Evolutionary conservation across 306 rosid species (phyloP).

Genomic region (Begonia fuchsioides): DNA sequence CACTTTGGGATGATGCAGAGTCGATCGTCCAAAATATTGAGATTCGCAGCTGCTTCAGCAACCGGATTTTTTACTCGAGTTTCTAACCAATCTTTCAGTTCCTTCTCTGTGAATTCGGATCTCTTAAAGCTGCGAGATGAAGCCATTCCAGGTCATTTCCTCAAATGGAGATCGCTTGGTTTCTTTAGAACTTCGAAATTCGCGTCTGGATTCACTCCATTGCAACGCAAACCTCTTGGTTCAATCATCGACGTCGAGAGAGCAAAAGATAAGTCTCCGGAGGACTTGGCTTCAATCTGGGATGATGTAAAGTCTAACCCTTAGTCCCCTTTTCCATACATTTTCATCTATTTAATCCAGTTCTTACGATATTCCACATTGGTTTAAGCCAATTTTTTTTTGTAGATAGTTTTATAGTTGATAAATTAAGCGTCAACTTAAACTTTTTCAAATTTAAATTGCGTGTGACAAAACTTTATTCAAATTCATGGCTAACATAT

Average conservation of each 20-base stretch:
- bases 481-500: neutral
- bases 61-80: neutral
- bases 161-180: constrained; percentile 72
- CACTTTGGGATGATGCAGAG: constrained; percentile 22
- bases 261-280: constrained; percentile 50
- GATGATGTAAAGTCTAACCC: constrained; percentile 57
- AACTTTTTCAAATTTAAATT: too few species aligned
- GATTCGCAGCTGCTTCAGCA: constrained; percentile 7
- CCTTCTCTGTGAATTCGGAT: constrained; percentile 12
- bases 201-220: constrained; percentile 67
- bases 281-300: constrained; percentile 70
- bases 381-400: too few species aligned
- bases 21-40: constrained; percentile 2
- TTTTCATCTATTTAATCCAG: neutral
- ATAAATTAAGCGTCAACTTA: too few species aligned
- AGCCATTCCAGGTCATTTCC: constrained; percentile 29
- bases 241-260: constrained; percentile 61
- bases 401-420: too few species aligned
- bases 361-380: too few species aligned
- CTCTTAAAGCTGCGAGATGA: constrained; percentile 19
- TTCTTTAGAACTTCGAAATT: constrained; percentile 47
- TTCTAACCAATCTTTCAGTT: constrained; percentile 13
- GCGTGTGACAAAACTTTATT: too few species aligned
- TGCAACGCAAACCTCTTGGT: constrained; percentile 64
- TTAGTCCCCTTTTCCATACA: neutral